Base-by-base conservation (phyloP, 2,329 filamentous ascomycete genomes). In the Cyphellophora attinorum region DNA sequence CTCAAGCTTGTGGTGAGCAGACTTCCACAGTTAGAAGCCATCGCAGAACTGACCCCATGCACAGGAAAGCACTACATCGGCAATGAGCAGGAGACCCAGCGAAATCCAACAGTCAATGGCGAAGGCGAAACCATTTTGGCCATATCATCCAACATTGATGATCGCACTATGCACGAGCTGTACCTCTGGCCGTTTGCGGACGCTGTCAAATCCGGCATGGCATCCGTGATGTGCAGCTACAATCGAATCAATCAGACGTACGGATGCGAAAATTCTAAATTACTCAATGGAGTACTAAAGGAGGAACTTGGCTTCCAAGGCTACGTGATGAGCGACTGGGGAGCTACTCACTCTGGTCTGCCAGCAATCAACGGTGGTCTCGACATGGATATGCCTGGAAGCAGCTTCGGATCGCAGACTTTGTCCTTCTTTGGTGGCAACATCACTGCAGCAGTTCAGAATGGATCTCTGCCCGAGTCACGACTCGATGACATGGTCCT, bases 111-210 rank as follows among this genome's bases (percentile, higher is more conserved):
- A 18, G 80, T 85, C 54, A 11, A 31, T 12, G 42, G 49, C 14
- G 64, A 72, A 33, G 65, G 63, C 5, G 64, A 71, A 44, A 70
- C 62, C 10, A 48, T 50, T 29, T 42, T 47, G 27, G 42, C 55
- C 8, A 56, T 59, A 38, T 63, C 50, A 13, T 70, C 70, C 28
- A 80, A 79, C 47, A 63, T 82, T 12, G 79, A 83, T 39, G 82
- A 86, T 54, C 74, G 80, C 42, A 79, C 81, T 1, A 62, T 85
- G 52, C 81, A 85, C 49, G 82, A 86, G 55, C 57, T 85, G 5
- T 88, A 85, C 51, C 62, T 79, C 16, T 86, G 82, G 82, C 82
- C 82, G 0, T 88, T 86, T 51, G 79, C 72, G 16, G 80, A 86
- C 50, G 78, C 78, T 1, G 72, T 85, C 34, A 67, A 67, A 36